Evolutionary conservation across 495 filamentous ascomycete genomes (phyloP), one percentile per base, ranked within the genome.

Genomic region (Talaromyces stipitatus): DNA sequence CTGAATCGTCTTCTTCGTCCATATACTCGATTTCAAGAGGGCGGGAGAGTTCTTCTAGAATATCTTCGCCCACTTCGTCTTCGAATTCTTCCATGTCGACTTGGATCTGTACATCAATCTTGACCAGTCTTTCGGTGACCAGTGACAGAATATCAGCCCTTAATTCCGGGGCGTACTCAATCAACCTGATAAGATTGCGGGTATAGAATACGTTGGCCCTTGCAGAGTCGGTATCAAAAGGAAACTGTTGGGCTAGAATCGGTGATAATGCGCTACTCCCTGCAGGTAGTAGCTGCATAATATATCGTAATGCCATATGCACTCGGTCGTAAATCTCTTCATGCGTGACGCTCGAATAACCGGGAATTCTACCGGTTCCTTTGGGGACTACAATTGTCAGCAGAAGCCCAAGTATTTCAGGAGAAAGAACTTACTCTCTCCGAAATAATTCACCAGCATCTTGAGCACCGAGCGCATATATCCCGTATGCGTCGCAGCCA

Each of bases 101-200:
- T 68, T 96, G 92, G 66, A 97, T 91, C 65, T 96, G 89, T 3
- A 95, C 88, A 62, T 99, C 94, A 46, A 95, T 86, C 69, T 94
- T 95, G 57, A 97, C 89, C 3, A 97, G 74, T 52, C 85, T 81
- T 32, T 92, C 86, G 10, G 87, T 88, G 38, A 97, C 84, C 16
- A 96, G 71, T 56, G 87, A 83, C 54, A 96, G 80, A n/a, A 97
- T 81, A 54, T 94, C 88, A 14, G 83, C 78, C 61, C 85, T 84
- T n/a, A 97, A 75, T 47, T 92, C 86, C 1, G 90, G 89, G 4
- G 85, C 79, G 67, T 95, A 95, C 46, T 75, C 76, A 36, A 85
- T 80, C 24, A 97, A 69, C 58, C 76, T 81, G 4, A 97, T 72
- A 3, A 96, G 71, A 64, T 96, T 95, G 48, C 82, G 76, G 32